Evolutionary conservation across 23 red algal genomes (phyloP).

Genomic region (Pyropia haitanensis): DNA sequence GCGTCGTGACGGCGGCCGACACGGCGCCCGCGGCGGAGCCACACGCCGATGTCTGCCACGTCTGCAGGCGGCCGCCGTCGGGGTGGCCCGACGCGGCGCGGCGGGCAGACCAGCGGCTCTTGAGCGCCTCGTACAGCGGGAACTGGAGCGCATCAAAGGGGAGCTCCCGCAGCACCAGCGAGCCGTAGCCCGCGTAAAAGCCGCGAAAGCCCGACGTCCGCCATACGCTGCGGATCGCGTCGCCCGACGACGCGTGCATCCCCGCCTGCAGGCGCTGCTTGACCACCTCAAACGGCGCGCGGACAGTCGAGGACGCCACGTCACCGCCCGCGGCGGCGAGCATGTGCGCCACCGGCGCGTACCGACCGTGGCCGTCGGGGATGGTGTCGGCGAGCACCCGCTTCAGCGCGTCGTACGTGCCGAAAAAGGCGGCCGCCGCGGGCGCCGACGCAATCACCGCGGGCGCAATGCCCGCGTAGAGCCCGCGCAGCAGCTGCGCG

Average conservation of each 20-base stretch:
- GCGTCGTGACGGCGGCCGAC: constrained; percentile 90
- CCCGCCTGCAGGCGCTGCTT: constrained; percentile 94
- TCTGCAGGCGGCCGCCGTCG: constrained; percentile 16
- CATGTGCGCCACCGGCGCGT: constrained; percentile 49
- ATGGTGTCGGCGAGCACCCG: constrained; percentile 21
- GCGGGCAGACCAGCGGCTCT: constrained; percentile 25
- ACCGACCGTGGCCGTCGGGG: constrained; percentile 1
- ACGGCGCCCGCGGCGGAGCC: constrained; percentile 77
- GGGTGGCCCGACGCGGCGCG: background rate
- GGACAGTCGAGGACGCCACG: constrained; percentile 52
- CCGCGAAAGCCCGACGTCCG: constrained; percentile 59
- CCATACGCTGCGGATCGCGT: constrained; percentile 42
- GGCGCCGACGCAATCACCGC: constrained; percentile 91
- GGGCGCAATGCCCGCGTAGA: constrained; percentile 80
- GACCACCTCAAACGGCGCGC: constrained; percentile 92
- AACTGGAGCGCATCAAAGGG: constrained; percentile 96
- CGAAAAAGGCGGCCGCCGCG: constrained; percentile 89
- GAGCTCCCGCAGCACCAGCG: constrained; percentile 78
- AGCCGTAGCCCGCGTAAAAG: constrained; percentile 78
- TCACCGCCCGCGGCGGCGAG: constrained; percentile 79
- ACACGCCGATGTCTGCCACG: constrained; percentile 74
- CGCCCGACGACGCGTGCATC: constrained; percentile 37
- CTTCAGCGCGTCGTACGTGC: constrained; percentile 83
- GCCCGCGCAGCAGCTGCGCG: constrained; percentile 43
- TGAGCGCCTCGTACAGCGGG: constrained; percentile 91